Evolutionary conservation across 2,329 filamentous ascomycete species (phyloP).

Genomic region (Macrophomina tecta): DNA sequence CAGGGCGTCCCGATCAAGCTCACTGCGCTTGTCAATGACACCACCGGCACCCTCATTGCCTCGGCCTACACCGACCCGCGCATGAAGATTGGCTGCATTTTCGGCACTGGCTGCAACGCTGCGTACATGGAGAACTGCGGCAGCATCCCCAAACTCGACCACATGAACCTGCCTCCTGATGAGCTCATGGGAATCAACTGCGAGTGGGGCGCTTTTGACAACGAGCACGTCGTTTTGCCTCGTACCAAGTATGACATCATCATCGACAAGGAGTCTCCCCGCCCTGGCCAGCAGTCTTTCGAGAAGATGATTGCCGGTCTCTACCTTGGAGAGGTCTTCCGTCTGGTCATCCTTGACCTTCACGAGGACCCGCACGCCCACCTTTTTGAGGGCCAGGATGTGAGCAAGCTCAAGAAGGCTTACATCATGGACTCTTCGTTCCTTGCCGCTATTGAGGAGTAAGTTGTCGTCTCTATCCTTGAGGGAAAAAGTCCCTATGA

Average conservation of each 20-base stretch:
- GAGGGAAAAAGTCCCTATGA: background rate
- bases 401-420: conserved; percentile 78
- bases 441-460: conserved; percentile 86
- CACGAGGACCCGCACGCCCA: conserved; percentile 67
- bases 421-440: conserved; percentile 94
- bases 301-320: conserved; percentile 98
- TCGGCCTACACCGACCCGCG: conserved; percentile 93
- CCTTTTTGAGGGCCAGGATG: conserved; percentile 86
- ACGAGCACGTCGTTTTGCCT: conserved; percentile 87
- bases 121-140: conserved; percentile 96
- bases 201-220: conserved; percentile 97
- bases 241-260: conserved; percentile 84
- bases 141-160: conserved; percentile 89
- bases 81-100: conserved; percentile 97
- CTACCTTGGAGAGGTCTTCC: conserved; percentile 94
- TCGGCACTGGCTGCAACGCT: conserved; percentile 96
- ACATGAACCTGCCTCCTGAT: conserved; percentile 85
- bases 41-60: conserved; percentile 93
- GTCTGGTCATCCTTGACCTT: conserved; percentile 82
- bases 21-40: conserved; percentile 94
- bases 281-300: conserved; percentile 91
- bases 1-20: conserved; percentile 90
- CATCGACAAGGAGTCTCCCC: conserved; percentile 89
- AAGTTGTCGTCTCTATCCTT: conserved; percentile 25
- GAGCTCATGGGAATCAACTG: conserved; percentile 96